These are phyloP conservation scores for Biscutella auriculata DNA, from an alignment of 441 rosid genomes.

Conservation along the genomic window DNA sequence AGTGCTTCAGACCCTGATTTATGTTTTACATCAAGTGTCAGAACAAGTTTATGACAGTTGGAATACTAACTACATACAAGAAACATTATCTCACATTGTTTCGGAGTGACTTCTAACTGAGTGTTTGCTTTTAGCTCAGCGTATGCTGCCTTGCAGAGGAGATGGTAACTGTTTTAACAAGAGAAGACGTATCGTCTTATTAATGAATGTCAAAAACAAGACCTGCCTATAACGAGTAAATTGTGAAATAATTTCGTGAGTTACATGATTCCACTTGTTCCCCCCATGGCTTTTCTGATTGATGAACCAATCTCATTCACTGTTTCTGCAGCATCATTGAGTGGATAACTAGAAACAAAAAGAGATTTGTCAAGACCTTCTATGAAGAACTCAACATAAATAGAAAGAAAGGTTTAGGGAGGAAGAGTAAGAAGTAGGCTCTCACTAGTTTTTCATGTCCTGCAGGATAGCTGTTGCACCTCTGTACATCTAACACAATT, in stretches of 20 bases:
- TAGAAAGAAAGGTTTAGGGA: not conserved
- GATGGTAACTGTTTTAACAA: constrained; percentile 43
- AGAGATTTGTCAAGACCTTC: not conserved
- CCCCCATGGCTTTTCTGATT: constrained; percentile 85
- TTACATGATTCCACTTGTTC: constrained; percentile 93
- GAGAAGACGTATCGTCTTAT: not conserved
- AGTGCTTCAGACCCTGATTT: constrained; percentile 79
- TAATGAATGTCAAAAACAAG: constrained; percentile 3
- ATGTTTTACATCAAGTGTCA: not conserved
- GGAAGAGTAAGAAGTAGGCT: not conserved
- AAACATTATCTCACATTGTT: constrained; percentile 54
- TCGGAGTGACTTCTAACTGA: constrained; percentile 42
- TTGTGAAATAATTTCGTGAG: not conserved
- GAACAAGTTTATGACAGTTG: not conserved
- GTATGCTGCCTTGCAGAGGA: constrained; percentile 83
- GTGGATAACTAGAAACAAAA: constrained; percentile 63
- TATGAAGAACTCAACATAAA: not conserved
- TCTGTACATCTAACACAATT: constrained; percentile 60
- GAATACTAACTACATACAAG: not conserved
- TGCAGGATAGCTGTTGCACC: constrained; percentile 80
- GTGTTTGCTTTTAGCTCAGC: constrained; percentile 54
- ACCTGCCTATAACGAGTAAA: not conserved
- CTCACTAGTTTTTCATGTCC: constrained; percentile 77
- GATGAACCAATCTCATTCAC: constrained; percentile 82
- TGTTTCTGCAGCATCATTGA: constrained; percentile 86